phyloP scores from a whole-genome alignment of 805 yeast species.

The Nakazawaea molendinolei region DNA sequence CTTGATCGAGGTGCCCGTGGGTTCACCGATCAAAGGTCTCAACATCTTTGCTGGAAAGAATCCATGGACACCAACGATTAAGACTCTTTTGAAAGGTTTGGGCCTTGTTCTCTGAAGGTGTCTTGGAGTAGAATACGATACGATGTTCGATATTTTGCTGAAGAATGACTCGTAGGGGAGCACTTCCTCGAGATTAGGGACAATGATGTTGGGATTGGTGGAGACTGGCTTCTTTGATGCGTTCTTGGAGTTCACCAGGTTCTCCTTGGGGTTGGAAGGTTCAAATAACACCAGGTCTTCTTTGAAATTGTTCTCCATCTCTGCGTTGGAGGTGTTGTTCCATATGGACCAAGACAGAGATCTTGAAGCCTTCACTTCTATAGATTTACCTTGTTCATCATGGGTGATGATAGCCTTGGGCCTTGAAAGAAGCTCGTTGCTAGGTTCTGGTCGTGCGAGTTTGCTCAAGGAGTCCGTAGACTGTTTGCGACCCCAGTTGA shows the following conservation, averaged over 20 bases:
- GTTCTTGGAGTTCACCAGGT: too few species aligned
- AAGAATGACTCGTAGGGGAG: conserved; percentile 18
- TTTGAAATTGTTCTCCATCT: neutral
- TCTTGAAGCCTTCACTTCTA: conserved; percentile 5
- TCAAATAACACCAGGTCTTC: conserved; percentile 20
- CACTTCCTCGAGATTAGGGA: conserved; percentile 21
- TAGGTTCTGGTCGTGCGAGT: conserved; percentile 2
- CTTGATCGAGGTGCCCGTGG: conserved; percentile 90
- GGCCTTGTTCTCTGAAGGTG: conserved; percentile 15
- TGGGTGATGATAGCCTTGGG: conserved; percentile 8
- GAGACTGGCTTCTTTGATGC: too few species aligned
- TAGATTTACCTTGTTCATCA: conserved; percentile 2
- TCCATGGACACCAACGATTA: conserved; percentile 93
- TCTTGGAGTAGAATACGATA: conserved; percentile 5
- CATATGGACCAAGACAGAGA: conserved; percentile 12
- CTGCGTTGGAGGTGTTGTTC: neutral
- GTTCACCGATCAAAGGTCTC: conserved; percentile 86
- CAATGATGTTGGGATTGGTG: conserved; percentile 18
- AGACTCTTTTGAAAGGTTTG: conserved; percentile 41
- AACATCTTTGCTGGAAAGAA: conserved; percentile 86
- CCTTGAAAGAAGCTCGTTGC: conserved; percentile 3
- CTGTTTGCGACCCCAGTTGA: too few species aligned
- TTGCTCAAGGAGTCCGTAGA: too few species aligned
- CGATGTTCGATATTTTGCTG: conserved; percentile 1
- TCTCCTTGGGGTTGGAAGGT: conserved; percentile 13